phyloP scores from a whole-genome alignment of 257 asterid species.

The Leptodermis oblonga region DNA sequence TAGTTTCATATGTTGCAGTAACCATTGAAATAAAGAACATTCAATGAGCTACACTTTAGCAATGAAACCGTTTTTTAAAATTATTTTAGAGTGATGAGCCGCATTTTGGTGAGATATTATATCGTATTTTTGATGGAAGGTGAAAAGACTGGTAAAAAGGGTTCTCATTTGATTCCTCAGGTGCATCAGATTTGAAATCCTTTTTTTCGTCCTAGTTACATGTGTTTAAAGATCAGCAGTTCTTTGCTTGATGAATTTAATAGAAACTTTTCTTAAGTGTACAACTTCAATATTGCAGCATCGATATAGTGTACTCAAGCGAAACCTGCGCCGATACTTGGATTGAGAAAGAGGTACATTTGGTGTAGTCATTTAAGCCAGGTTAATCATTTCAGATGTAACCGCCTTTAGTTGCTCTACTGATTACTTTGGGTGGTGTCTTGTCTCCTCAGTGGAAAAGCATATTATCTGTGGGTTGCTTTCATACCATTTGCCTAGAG shows the following conservation, averaged over 20 bases:
- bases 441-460: neutral
- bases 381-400: neutral
- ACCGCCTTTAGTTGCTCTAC: neutral
- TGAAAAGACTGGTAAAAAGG: neutral
- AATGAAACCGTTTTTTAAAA: neutral
- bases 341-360: conserved; percentile 96
- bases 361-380: conserved; percentile 16
- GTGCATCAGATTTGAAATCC: neutral
- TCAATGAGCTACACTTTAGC: neutral
- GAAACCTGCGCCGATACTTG: conserved; percentile 97
- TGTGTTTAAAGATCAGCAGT: neutral
- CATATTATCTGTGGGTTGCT: neutral
- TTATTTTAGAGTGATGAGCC: conserved; percentile 1
- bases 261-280: conserved; percentile 13
- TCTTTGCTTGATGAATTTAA: conserved; percentile 10
- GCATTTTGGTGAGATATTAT: neutral
- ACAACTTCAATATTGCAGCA: conserved; percentile 44
- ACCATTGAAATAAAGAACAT: neutral
- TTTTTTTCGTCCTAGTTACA: neutral
- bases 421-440: neutral
- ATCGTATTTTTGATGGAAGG: neutral
- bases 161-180: neutral
- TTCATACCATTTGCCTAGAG: neutral
- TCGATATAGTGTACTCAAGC: conserved; percentile 69
- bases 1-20: neutral